Evolutionary conservation across 2,329 filamentous ascomycete genomes (phyloP).

Genomic region (Aspergillus neotritici): DNA sequence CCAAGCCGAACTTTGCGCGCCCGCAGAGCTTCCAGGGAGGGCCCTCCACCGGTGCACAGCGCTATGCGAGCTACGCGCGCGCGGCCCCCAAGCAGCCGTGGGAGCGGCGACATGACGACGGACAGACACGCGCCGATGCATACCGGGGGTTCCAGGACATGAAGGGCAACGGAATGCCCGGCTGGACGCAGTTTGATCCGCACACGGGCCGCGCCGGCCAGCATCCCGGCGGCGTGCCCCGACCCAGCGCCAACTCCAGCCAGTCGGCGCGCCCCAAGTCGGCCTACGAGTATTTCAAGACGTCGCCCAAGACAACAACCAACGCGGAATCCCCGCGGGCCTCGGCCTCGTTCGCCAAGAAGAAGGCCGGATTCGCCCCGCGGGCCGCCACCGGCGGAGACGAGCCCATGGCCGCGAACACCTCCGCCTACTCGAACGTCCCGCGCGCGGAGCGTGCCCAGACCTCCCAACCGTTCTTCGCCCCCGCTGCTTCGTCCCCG

Average conservation of each 20-base stretch:
- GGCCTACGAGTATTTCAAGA: conserved; percentile 36
- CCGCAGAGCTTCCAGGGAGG: conserved; percentile 22
- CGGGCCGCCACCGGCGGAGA: conserved; percentile 54
- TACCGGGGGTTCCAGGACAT: conserved; percentile 43
- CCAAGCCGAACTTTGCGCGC: conserved; percentile 18
- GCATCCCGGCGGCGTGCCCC: conserved; percentile 16
- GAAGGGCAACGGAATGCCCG: conserved; percentile 27
- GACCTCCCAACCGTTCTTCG: conserved; percentile 30
- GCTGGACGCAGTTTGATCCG: conserved; percentile 40
- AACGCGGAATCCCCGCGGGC: conserved; percentile 32
- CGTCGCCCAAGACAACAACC: conserved; percentile 27
- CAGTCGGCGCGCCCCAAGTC: conserved; percentile 31
- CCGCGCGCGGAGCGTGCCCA: conserved; percentile 30
- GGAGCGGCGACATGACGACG: conserved; percentile 35
- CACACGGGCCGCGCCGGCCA: conserved; percentile 26
- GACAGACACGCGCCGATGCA: conserved; percentile 40
- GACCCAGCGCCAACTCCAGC: conserved; percentile 18
- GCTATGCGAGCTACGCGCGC: conserved; percentile 38
- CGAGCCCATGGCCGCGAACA: conserved; percentile 51
- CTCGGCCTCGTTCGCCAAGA: conserved; percentile 42
- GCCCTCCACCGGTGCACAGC: conserved; percentile 34
- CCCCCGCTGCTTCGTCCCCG: conserved; percentile 33
- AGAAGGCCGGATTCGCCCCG: conserved; percentile 54
- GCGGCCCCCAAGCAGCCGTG: conserved; percentile 36
- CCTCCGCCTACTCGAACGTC: conserved; percentile 45